Evolutionary conservation across 345 rosid genomes (phyloP), one percentile per base, ranked within the genome.

Genomic region (Toxicodendron radicans): DNA sequence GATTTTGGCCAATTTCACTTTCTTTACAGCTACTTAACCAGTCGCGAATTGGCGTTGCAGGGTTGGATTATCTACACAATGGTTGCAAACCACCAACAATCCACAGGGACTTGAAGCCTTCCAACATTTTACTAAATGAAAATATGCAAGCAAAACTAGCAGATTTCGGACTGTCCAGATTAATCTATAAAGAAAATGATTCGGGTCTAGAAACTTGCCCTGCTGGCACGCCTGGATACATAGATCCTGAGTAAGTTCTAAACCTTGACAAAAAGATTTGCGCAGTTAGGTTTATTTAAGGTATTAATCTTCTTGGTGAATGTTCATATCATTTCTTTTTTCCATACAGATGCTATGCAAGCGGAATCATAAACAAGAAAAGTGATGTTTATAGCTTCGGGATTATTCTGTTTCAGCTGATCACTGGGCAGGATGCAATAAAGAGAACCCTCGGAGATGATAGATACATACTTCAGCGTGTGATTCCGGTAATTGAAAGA

Each of bases 101-200:
- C 66, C 87, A 84, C 41, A 78, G 86, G 53, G 90, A 87, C 70
- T 78, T 87, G 56, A 87, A 83, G 76, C 73, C 88, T 16, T 58
- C 86, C 30, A 87, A 87, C 79, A 87, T 87, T 62, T 78, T 84
- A 60, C 72, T 87, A 48, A 79, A 80, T 66, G 83, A 87, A 32
- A 75, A 81, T 64, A 75, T 84, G 82, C 81, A 79, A 45, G 90
- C 90, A 46, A 83, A 83, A 53, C 78, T 87, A 24, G 85, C 86
- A 21, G 90, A 86, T 80, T 86, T 84, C 5, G 90, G 90, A 21
- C 70, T 84, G 45, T 87, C 86, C 13, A 82, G 58, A 78, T 77
- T 58, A 83, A 82, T 70, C 79, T 51, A 51, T 16, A 73, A 65
- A 74, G 83, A 83, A 68, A 70, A 73, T 20, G 86, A 77, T 18